Conservation (phyloP, 2,329 filamentous ascomycete genomes). For the Fusarium sp. region DNA sequence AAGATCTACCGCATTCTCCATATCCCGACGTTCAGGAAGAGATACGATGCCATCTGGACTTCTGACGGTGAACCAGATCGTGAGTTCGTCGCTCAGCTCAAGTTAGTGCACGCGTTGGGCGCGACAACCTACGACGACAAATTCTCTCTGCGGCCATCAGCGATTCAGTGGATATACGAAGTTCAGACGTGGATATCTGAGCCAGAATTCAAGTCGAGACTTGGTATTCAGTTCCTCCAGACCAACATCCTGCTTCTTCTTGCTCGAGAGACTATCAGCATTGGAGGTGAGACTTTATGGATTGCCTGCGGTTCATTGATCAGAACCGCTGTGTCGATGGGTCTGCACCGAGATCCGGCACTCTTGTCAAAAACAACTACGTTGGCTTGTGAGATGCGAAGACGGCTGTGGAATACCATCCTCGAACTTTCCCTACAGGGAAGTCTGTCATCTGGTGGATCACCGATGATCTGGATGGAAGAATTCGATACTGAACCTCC, state of each 20-base stretch:
- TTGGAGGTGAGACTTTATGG: slow-evolving; percentile 61
- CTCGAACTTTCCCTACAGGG: slow-evolving; percentile 60
- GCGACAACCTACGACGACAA: slow-evolving; percentile 60
- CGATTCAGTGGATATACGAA: slow-evolving; percentile 68
- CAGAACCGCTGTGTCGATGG: slow-evolving; percentile 61
- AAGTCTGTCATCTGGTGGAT: slow-evolving; percentile 58
- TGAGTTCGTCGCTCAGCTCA: slow-evolving; percentile 65
- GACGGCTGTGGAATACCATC: slow-evolving; percentile 64
- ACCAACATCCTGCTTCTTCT: slow-evolving; percentile 56
- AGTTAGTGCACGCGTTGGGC: slow-evolving; percentile 69
- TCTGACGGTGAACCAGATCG: slow-evolving; percentile 46
- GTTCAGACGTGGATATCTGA: slow-evolving; percentile 65
- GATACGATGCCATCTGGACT: slow-evolving; percentile 64
- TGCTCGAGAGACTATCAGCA: slow-evolving; percentile 51
- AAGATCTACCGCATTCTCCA: slow-evolving; percentile 62
- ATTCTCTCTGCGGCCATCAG: slow-evolving; percentile 61
- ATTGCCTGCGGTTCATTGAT: slow-evolving; percentile 57
- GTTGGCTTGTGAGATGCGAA: slow-evolving; percentile 58
- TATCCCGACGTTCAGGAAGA: slow-evolving; percentile 59
- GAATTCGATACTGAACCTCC: slow-evolving; percentile 63
- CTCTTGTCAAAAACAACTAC: slow-evolving; percentile 51
- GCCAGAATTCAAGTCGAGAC: slow-evolving; percentile 63
- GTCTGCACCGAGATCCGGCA: slow-evolving; percentile 61
- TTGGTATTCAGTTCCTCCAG: slow-evolving; percentile 64
- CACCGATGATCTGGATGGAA: slow-evolving; percentile 55